Conservation (phyloP, 176 grass and related monocot species). For the Themeda triandra region DNA sequence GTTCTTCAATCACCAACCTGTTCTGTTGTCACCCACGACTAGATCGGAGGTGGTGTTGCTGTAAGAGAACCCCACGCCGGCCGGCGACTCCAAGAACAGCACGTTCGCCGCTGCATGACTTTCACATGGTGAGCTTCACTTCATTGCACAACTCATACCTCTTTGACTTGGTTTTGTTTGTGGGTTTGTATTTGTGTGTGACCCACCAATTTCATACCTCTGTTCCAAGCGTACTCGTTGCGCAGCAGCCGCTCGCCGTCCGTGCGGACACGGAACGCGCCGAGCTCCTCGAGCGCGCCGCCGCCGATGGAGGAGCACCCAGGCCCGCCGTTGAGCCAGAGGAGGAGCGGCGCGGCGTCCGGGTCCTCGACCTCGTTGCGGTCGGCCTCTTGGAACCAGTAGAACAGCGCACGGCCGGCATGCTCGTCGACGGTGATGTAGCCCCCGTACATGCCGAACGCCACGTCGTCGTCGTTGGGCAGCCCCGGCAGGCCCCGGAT, state of each 20-base stretch:
- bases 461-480: not conserved
- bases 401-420: not conserved
- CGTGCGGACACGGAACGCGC: slow-evolving; percentile 43
- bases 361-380: not conserved
- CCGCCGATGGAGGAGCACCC: slow-evolving; percentile 57
- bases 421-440: not conserved
- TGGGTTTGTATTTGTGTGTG: too few species aligned
- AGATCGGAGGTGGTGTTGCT: slow-evolving; percentile 55
- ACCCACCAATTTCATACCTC: not conserved
- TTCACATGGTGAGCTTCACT: not conserved
- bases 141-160: too few species aligned
- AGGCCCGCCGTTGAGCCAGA: slow-evolving; percentile 77
- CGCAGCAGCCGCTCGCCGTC: slow-evolving; percentile 36
- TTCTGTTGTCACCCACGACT: slow-evolving; percentile 43
- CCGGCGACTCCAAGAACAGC: slow-evolving; percentile 68
- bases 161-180: too few species aligned
- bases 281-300: slow-evolving; percentile 52
- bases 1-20: slow-evolving; percentile 22
- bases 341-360: slow-evolving; percentile 37
- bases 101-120: slow-evolving; percentile 48
- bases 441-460: not conserved
- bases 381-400: slow-evolving; percentile 8
- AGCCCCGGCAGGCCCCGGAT: not conserved
- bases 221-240: slow-evolving; percentile 59
- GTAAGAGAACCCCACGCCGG: slow-evolving; percentile 68